Evolutionary conservation across 1,284 basidiomycete species (phyloP).

Genomic region (Sporisorium sorghi): DNA sequence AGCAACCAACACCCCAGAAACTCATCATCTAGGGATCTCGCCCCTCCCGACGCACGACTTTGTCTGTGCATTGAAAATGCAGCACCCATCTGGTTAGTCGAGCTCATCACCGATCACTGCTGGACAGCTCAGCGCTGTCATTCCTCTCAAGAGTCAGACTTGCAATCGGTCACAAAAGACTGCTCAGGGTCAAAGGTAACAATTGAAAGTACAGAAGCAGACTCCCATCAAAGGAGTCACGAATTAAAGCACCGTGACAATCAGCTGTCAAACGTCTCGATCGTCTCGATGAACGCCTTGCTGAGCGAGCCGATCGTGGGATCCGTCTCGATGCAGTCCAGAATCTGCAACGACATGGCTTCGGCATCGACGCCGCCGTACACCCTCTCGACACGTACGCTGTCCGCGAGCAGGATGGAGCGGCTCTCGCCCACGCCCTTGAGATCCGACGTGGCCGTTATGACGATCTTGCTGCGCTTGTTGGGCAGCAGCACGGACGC

Average conservation of each 20-base stretch:
- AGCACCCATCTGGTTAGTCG: too few relatives aligned
- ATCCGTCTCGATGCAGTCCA: conserved; percentile 53
- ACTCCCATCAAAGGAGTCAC: not conserved
- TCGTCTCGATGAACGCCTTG: conserved; percentile 52
- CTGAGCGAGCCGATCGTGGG: conserved; percentile 49
- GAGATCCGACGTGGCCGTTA: conserved; percentile 48
- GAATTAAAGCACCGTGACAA: not conserved
- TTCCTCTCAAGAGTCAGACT: too few relatives aligned
- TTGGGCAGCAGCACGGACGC: conserved; percentile 51
- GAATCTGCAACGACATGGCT: conserved; percentile 50
- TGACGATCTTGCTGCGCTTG: conserved; percentile 50
- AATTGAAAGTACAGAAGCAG: conserved; percentile 5
- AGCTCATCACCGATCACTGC: too few relatives aligned
- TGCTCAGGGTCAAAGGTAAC: conserved; percentile 1
- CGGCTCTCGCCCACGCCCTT: conserved; percentile 36
- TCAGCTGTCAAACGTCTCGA: conserved; percentile 52
- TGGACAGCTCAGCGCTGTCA: too few relatives aligned
- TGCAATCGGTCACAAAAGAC: too few relatives aligned
- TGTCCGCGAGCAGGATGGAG: conserved; percentile 41
- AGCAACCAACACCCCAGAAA: not conserved
- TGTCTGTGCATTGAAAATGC: too few relatives aligned
- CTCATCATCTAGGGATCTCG: too few relatives aligned
- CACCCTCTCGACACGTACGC: conserved; percentile 46
- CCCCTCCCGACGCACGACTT: too few relatives aligned
- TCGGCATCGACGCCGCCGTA: conserved; percentile 55